Conservation (phyloP, 345 rosid genomes). For the Toxicodendron radicans region DNA sequence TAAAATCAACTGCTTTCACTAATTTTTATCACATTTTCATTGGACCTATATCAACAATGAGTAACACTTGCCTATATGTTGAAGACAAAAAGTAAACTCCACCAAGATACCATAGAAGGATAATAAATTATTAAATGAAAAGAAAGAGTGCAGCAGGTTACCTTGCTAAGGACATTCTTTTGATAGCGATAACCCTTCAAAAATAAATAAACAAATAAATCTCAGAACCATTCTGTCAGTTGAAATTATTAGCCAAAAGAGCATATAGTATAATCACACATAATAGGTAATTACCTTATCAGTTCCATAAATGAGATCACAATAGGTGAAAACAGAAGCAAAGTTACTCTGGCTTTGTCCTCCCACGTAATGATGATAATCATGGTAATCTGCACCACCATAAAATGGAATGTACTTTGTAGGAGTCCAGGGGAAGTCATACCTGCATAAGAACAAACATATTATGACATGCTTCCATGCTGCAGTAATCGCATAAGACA, state of each 20-base stretch:
- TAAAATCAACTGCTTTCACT: neutral
- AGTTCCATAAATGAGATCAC: conserved; percentile 92
- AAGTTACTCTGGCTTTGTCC: conserved; percentile 99
- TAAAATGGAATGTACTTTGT: conserved; percentile 91
- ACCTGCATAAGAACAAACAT: conserved; percentile 42
- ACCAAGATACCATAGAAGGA: neutral
- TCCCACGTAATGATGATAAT: conserved; percentile 98
- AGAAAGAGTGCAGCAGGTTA: conserved; percentile 22
- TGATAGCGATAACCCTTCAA: conserved; percentile 87
- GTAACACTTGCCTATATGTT: neutral
- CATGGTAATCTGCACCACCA: conserved; percentile 97
- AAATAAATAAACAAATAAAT: neutral
- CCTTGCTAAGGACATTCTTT: conserved; percentile 76
- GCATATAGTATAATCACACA: neutral
- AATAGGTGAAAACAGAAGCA: conserved; percentile 94
- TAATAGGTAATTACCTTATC: conserved; percentile 57
- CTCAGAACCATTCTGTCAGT: conserved; percentile 17
- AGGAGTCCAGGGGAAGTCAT: conserved; percentile 88
- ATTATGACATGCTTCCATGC: neutral
- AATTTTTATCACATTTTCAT: neutral
- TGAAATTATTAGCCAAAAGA: conserved; percentile 10
- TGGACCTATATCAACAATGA: neutral
- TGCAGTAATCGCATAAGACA: conserved; percentile 4
- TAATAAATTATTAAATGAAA: neutral
- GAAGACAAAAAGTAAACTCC: neutral